Conservation (phyloP, 108 stramenopile genomes). For the Cyclotella choctawhatcheeana region DNA sequence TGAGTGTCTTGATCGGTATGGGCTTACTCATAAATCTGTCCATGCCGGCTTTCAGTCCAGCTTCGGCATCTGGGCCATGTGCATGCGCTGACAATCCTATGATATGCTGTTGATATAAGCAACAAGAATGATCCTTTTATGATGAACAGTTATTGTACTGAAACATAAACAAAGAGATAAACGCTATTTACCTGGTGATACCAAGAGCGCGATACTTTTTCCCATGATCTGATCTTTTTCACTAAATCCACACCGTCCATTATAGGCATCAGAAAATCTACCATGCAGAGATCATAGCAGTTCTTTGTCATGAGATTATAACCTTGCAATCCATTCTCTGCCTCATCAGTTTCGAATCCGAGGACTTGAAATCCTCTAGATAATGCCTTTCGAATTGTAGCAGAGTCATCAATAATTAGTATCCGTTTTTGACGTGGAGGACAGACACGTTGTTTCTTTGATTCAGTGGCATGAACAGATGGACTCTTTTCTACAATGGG, state of each 20-base stretch:
- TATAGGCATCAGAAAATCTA: constrained; percentile 87
- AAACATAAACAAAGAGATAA: not conserved
- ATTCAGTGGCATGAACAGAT: not conserved
- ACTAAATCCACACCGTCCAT: constrained; percentile 86
- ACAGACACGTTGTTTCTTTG: not conserved
- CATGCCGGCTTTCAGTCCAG: constrained; percentile 74
- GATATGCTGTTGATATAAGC: constrained; percentile 41
- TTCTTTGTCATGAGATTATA: constrained; percentile 53
- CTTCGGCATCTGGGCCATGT: constrained; percentile 52
- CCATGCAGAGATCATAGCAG: constrained; percentile 68
- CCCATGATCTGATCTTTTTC: constrained; percentile 73
- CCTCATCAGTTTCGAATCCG: constrained; percentile 66
- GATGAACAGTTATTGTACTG: not conserved
- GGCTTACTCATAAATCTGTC: constrained; percentile 69
- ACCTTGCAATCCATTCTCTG: constrained; percentile 78
- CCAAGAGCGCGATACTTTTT: constrained; percentile 48
- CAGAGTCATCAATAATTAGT: constrained; percentile 69
- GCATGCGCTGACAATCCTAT: constrained; percentile 78
- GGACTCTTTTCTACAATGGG: not conserved
- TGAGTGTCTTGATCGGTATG: constrained; percentile 59
- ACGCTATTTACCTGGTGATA: constrained; percentile 44
- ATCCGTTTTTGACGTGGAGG: constrained; percentile 35
- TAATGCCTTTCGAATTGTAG: constrained; percentile 71
- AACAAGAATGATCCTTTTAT: not conserved
- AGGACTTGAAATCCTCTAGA: constrained; percentile 57